Evolutionary conservation across 2,329 filamentous ascomycete genomes (phyloP).

Genomic region (Sordariomycetes sp.): DNA sequence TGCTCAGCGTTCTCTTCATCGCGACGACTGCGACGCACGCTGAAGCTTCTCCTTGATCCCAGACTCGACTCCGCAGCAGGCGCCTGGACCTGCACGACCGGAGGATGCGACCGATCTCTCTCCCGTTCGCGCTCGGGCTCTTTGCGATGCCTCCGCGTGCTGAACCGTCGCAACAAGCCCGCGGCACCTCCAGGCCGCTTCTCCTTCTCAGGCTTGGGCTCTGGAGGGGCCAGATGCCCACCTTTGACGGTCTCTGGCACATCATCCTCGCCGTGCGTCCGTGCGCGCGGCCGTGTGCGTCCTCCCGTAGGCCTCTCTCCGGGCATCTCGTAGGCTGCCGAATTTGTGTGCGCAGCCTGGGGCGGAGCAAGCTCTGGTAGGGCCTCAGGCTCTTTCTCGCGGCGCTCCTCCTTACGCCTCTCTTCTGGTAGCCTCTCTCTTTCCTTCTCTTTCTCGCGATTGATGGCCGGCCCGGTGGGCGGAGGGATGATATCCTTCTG

Average conservation of each 20-base stretch:
- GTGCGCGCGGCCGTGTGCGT: constrained; percentile 71
- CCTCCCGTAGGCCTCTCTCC: constrained; percentile 82
- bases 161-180: constrained; percentile 79
- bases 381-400: constrained; percentile 29
- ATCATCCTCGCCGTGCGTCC: constrained; percentile 94
- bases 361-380: constrained; percentile 73
- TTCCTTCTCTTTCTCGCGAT: constrained; percentile 18
- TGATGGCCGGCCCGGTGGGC: constrained; percentile 31
- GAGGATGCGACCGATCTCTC: constrained; percentile 60
- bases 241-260: constrained; percentile 48
- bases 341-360: constrained; percentile 82
- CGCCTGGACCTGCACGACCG: constrained; percentile 68
- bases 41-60: constrained; percentile 77
- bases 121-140: constrained; percentile 56
- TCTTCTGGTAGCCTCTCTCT: constrained; percentile 11
- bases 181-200: constrained; percentile 85
- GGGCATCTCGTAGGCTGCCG: constrained; percentile 75
- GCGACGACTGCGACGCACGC: constrained; percentile 55
- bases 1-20: constrained; percentile 38
- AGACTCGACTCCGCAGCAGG: constrained; percentile 53
- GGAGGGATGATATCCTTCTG: constrained; percentile 29
- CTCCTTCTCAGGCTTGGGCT: constrained; percentile 49
- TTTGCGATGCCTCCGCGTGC: constrained; percentile 64
- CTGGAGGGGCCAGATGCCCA: constrained; percentile 25
- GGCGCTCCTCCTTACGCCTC: constrained; percentile 11